Base-by-base conservation (phyloP, 352 stramenopile species). In the Pythium volutum region DNA sequence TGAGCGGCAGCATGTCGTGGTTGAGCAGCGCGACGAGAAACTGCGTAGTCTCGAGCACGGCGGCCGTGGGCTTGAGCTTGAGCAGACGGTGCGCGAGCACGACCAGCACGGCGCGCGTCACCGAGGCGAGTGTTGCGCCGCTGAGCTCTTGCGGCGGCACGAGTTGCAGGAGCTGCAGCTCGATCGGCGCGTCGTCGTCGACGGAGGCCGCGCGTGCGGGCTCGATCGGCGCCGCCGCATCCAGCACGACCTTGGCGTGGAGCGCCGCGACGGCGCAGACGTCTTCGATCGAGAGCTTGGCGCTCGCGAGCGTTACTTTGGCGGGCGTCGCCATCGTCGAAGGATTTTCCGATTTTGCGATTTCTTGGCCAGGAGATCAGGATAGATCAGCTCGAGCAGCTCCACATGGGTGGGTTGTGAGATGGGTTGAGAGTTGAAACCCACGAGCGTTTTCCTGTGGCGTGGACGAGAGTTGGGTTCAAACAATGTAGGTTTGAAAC, bases 11-110 rank as follows among this genome's bases (percentile, higher is more conserved):
- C 47, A 84, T 59, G 64, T 86, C 57, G 46, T 81, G 67, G 66
- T 93, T 92, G 26, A 93, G 80, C 50, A 91, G 47, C 16, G 55
- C 36, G 1, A 76, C 69, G 50, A 91, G 60, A 38, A 89, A 84
- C 23, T 74, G 55, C 3, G 75, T 69, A 31, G 69, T 77, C 47
- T 77, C 66, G 9, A 70, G 27, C 20, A 59, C 55, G 0, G 74
- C 67, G 9, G 64, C 16, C 18, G 81, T 67, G 27, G 52, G 67
- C 62, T 62, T 76, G 41, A 77, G 63, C 23, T 52, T 77, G 71
- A 84, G 59, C 33, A 83, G 56, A 22, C 74, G 71, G 71, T 84
- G 71, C 26, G 81, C 41, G 31, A 75, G 63, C 43, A 87, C 54
- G 42, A 83, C 36, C 20, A 81, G 64, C 27, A 75, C 60, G 16